These are phyloP conservation scores for Straminergon stramineum DNA, from an alignment of 225 moss, liverwort and hornwort genomes.

Conservation along the genomic window DNA sequence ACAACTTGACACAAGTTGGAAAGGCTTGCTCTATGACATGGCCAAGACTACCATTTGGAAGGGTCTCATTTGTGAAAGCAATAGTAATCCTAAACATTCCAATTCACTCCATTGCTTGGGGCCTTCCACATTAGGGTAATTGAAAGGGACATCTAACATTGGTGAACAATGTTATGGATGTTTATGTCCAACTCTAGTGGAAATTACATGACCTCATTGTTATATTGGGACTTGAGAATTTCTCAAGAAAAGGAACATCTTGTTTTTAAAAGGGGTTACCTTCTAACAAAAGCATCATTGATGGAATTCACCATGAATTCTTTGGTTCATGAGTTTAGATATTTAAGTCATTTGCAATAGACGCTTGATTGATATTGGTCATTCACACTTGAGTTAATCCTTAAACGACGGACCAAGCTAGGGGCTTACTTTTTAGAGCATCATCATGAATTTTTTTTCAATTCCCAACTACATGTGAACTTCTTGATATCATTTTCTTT, in stretches of 20 bases:
- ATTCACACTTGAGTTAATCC: fast-evolving
- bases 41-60: background rate
- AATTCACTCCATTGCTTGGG: background rate
- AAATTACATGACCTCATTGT: no score
- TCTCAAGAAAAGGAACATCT: fast-evolving
- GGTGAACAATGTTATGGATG: background rate
- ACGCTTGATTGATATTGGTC: background rate
- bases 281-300: background rate
- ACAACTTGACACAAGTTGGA: background rate
- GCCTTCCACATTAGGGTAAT: background rate
- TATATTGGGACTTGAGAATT: no score
- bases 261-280: fast-evolving
- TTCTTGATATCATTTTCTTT: background rate
- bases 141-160: background rate
- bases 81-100: background rate
- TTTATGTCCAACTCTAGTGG: background rate
- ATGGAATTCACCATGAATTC: background rate
- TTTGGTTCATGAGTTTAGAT: background rate
- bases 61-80: background rate
- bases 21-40: background rate
- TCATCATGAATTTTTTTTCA: fast-evolving
- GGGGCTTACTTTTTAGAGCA: fast-evolving
- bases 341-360: background rate
- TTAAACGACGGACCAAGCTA: fast-evolving
- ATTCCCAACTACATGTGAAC: background rate